phyloP scores from a whole-genome alignment of 1,139 yeast species.

The Pichia inconspicua region DNA sequence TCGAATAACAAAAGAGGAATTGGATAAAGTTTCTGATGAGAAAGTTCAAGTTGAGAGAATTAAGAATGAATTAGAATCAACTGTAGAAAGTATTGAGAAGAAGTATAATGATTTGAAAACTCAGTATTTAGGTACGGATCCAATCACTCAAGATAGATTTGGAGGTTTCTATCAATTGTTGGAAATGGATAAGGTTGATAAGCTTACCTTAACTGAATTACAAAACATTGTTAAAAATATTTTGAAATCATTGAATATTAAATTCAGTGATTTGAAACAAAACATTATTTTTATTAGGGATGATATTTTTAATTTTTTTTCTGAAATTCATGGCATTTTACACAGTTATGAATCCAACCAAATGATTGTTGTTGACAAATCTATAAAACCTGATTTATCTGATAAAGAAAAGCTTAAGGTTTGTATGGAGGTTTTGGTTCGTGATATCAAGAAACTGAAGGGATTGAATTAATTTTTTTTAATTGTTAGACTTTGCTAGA shows the following conservation, averaged over 20 bases:
- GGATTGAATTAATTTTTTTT: background rate
- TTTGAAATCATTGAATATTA: slow-evolving; percentile 8
- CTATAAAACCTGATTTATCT: slow-evolving; percentile 3
- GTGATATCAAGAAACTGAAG: slow-evolving; percentile 13
- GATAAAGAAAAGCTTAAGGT: slow-evolving; percentile 11
- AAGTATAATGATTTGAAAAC: background rate
- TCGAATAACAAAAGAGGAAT: background rate
- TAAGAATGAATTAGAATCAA: background rate
- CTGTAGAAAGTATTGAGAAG: background rate
- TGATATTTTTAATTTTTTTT: slow-evolving; percentile 12
- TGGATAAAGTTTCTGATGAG: background rate
- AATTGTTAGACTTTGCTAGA: slow-evolving; percentile 7
- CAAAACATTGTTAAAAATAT: slow-evolving; percentile 17
- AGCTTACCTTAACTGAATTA: slow-evolving; percentile 6
- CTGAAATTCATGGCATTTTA: slow-evolving; percentile 13
- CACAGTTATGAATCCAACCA: slow-evolving; percentile 8
- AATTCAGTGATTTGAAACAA: slow-evolving; percentile 6
- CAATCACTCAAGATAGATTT: background rate
- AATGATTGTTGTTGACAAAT: slow-evolving; percentile 6
- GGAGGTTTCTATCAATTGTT: slow-evolving; percentile 5
- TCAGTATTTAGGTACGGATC: background rate
- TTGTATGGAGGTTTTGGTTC: slow-evolving; percentile 12
- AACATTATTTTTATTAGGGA: slow-evolving; percentile 13
- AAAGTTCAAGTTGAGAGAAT: background rate
- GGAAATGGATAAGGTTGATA: slow-evolving; percentile 13